A percentile compares a stretch with the other conserved stretches of the same genome.
phyloP scores from a whole-genome alignment of 1,139 yeast species.

The Taphrina flavorubra region DNA sequence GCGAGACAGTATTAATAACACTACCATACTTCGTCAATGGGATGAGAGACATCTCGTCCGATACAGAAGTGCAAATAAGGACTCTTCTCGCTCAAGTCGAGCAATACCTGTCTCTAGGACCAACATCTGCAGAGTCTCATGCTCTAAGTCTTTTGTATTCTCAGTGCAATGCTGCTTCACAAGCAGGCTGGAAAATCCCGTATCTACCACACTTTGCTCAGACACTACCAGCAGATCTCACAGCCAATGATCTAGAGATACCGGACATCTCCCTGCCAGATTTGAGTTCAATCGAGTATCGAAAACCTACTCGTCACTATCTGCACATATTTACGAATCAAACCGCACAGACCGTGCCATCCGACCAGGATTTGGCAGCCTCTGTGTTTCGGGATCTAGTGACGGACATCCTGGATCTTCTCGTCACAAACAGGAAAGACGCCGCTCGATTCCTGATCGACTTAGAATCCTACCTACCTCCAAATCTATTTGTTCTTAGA shows the following conservation, averaged over 20 bases:
- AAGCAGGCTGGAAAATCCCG: conserved; percentile 2
- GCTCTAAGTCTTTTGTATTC: neutral
- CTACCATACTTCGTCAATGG: conserved; percentile 61
- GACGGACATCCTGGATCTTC: conserved; percentile 72
- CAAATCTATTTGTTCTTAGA: conserved; percentile 76
- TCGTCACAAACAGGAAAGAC: conserved; percentile 88
- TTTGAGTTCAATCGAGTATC: neutral
- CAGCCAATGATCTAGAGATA: neutral
- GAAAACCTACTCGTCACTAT: conserved; percentile 47
- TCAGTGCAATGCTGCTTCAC: conserved; percentile 4
- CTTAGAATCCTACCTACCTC: conserved; percentile 73
- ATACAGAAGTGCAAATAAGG: neutral
- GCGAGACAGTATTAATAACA: conserved; percentile 55
- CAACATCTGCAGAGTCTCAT: neutral
- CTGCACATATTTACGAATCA: conserved; percentile 58
- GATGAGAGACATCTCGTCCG: neutral
- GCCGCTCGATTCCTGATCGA: conserved; percentile 83
- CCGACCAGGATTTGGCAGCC: conserved; percentile 63
- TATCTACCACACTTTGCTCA: conserved; percentile 7
- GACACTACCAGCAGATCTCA: neutral
- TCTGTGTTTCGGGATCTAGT: conserved; percentile 75
- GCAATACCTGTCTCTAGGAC: neutral
- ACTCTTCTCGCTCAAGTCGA: neutral
- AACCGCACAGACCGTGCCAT: conserved; percentile 73
- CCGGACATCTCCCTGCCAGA: conserved; percentile 1